A percentile compares a stretch with the other conserved stretches of the same genome.
phyloP scores from a whole-genome alignment of 139 green algal genomes.

The Coelastrella sp. region DNA sequence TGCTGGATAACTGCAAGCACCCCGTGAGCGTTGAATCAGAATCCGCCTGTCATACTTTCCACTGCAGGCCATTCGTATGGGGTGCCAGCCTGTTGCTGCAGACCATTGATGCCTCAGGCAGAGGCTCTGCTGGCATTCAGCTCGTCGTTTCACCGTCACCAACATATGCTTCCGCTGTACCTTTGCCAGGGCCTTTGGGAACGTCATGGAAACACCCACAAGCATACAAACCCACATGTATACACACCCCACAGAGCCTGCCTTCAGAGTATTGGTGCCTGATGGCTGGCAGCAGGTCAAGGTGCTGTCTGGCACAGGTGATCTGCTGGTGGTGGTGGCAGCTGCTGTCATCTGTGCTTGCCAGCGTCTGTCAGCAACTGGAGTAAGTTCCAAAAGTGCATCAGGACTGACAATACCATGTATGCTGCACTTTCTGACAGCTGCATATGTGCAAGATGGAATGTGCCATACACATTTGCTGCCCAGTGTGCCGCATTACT shows the following conservation, averaged over 20 bases:
- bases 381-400: background rate
- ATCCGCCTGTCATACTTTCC: background rate
- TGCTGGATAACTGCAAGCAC: background rate
- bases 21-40: background rate
- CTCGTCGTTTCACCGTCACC: background rate
- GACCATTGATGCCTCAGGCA: no score
- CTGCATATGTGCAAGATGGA: background rate
- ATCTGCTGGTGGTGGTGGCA: background rate
- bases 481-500: background rate
- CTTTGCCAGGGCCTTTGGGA: background rate
- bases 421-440: no score
- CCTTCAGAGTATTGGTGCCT: background rate
- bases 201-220: background rate
- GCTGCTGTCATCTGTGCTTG: background rate
- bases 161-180: background rate
- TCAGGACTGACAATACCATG: background rate
- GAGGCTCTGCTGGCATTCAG: background rate
- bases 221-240: background rate
- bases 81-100: no score
- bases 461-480: background rate
- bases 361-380: background rate
- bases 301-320: conserved; percentile 4
- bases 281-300: conserved; percentile 20
- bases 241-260: background rate
- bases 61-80: background rate